A percentile compares a stretch with the other conserved stretches of the same genome.
These are phyloP conservation scores for Mycena haematopus DNA, from an alignment of 768 basidiomycete species.

Conservation along the genomic window DNA sequence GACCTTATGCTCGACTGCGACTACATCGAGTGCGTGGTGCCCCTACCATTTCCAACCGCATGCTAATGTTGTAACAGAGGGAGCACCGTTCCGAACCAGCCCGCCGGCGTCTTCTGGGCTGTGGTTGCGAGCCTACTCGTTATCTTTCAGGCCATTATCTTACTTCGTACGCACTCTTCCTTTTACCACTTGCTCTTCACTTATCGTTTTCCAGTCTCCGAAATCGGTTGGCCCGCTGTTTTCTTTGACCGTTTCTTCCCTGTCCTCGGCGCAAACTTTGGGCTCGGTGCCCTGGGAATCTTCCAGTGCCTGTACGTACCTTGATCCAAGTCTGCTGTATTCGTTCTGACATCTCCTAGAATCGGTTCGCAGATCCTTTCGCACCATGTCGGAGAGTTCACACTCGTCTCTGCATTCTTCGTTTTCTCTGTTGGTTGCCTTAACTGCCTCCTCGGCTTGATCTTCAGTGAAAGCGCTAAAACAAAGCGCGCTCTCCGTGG, in stretches of 20 bases:
- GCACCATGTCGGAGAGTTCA: constrained; percentile 81
- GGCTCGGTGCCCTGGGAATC: constrained; percentile 89
- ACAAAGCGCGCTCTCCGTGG: constrained; percentile 70
- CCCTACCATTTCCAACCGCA: neutral
- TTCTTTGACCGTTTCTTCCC: constrained; percentile 93
- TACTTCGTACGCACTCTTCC: constrained; percentile 57
- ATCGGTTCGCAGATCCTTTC: constrained; percentile 75
- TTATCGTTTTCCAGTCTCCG: constrained; percentile 59
- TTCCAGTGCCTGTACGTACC: constrained; percentile 81
- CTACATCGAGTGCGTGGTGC: constrained; percentile 72
- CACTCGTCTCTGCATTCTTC: constrained; percentile 87
- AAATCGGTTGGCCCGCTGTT: constrained; percentile 74
- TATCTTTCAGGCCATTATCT: constrained; percentile 77
- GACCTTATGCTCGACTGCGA: constrained; percentile 60
- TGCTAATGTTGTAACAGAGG: constrained; percentile 44
- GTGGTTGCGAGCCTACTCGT: constrained; percentile 87
- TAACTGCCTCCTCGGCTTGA: constrained; percentile 82
- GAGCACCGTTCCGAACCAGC: constrained; percentile 90
- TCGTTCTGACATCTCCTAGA: constrained; percentile 38
- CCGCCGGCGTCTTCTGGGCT: constrained; percentile 92
- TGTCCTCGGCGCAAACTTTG: constrained; percentile 85
- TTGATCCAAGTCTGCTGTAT: neutral
- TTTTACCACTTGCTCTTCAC: neutral
- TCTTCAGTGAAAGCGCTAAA: constrained; percentile 76
- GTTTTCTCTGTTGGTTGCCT: constrained; percentile 83